phyloP scores from a whole-genome alignment of 2,329 filamentous ascomycete species.

The Arthroderma uncinatum region DNA sequence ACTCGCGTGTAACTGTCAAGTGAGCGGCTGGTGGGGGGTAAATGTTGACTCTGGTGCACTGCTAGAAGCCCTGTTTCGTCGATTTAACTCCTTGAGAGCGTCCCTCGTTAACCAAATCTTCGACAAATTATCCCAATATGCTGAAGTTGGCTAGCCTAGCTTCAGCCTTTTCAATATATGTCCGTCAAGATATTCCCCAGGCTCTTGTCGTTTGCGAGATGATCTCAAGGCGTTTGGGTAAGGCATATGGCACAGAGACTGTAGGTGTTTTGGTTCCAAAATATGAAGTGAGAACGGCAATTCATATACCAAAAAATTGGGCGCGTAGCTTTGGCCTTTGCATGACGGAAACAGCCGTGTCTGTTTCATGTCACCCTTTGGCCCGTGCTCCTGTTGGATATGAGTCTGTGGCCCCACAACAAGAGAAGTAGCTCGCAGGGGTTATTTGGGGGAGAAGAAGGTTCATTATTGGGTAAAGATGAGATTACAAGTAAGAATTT shows the following conservation, averaged over 20 bases:
- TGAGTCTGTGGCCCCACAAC: too few species aligned
- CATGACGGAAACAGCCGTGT: too few species aligned
- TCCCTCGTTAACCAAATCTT: slow-evolving; percentile 17
- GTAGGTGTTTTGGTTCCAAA: neutral
- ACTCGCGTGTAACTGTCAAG: slow-evolving; percentile 8
- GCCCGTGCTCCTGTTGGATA: too few species aligned
- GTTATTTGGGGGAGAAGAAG: too few species aligned
- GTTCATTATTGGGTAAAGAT: too few species aligned
- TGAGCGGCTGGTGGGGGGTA: slow-evolving; percentile 7
- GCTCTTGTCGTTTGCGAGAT: neutral
- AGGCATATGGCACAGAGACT: neutral
- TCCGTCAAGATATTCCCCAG: neutral
- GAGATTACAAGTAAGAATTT: too few species aligned
- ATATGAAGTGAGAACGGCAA: too few species aligned
- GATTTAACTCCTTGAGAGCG: slow-evolving; percentile 18
- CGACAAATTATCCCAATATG: slow-evolving; percentile 20
- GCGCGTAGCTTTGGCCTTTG: too few species aligned
- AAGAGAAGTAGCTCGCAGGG: too few species aligned
- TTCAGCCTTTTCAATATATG: neutral
- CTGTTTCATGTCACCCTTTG: too few species aligned
- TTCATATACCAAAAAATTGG: too few species aligned
- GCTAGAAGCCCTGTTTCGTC: slow-evolving; percentile 12
- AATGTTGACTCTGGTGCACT: neutral
- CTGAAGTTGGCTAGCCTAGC: neutral
- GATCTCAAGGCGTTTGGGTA: neutral